Conservation (phyloP, 495 filamentous ascomycete species). For the Massariosphaeria phaeospora region DNA sequence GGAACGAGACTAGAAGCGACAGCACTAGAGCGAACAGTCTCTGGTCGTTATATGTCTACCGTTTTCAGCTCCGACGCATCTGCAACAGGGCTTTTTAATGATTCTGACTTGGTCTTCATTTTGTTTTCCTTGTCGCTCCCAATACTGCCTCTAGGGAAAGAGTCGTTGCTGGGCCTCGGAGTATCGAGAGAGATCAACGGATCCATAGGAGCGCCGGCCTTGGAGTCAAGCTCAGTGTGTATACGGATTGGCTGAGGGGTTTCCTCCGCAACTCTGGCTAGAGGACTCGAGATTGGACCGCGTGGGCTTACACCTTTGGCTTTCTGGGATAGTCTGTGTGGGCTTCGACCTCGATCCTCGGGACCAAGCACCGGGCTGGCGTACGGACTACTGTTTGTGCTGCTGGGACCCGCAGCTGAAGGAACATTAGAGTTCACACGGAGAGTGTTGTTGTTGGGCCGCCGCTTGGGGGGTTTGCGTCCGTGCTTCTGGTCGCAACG, state of each 20-base stretch:
- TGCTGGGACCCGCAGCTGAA: constrained; percentile 20
- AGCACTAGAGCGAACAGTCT: neutral
- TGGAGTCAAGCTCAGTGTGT: constrained; percentile 25
- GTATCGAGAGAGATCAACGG: constrained; percentile 40
- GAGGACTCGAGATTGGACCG: constrained; percentile 38
- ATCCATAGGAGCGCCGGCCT: constrained; percentile 25
- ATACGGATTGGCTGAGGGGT: constrained; percentile 31
- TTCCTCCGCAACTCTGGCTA: constrained; percentile 43
- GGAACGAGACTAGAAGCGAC: neutral
- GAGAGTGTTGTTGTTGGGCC: constrained; percentile 19
- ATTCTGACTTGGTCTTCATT: constrained; percentile 13
- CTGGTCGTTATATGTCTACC: constrained; percentile 31
- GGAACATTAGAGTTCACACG: constrained; percentile 39
- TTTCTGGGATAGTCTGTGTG: constrained; percentile 36
- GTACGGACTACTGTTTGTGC: constrained; percentile 35
- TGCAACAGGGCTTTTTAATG: constrained; percentile 19
- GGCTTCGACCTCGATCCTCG: constrained; percentile 41
- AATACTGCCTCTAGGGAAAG: constrained; percentile 10
- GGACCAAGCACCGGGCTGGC: constrained; percentile 33
- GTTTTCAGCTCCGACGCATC: constrained; percentile 32
- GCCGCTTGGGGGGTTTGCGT: constrained; percentile 42
- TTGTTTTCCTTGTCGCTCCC: constrained; percentile 35
- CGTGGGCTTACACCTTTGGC: constrained; percentile 38
- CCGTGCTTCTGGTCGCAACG: constrained; percentile 92
- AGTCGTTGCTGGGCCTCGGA: constrained; percentile 35